A percentile compares a stretch with the other conserved stretches of the same genome.
These are phyloP conservation scores for Lactifluus hygrophoroides DNA, from an alignment of 768 basidiomycete genomes.

Conservation along the genomic window DNA sequence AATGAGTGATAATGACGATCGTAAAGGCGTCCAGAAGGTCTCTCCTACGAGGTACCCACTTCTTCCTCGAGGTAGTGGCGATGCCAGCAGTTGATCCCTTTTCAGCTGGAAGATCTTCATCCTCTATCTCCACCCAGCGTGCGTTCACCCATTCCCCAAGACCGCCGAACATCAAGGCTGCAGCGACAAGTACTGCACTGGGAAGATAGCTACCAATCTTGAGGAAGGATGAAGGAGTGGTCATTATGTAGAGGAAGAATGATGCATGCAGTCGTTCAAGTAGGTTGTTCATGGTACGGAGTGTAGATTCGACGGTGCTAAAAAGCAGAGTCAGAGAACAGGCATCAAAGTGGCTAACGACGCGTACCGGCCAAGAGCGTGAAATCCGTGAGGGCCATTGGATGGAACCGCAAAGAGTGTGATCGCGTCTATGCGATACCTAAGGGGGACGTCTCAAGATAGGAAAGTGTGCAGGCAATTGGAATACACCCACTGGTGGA, in stretches of 20 bases:
- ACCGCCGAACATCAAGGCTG: constrained; percentile 81
- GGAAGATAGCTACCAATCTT: constrained; percentile 91
- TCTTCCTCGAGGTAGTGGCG: background rate
- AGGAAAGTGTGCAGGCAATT: background rate
- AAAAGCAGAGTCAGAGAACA: background rate
- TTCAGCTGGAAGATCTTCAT: background rate
- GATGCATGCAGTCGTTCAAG: constrained; percentile 95
- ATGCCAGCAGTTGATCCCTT: background rate
- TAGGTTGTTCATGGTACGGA: constrained; percentile 88
- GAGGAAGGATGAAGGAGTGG: constrained; percentile 58
- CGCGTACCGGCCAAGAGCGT: constrained; percentile 77
- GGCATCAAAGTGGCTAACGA: background rate
- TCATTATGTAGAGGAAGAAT: constrained; percentile 91
- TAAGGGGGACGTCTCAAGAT: constrained; percentile 25
- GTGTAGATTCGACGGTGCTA: constrained; percentile 78
- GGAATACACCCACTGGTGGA: constrained; percentile 56
- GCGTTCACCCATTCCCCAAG: constrained; percentile 63
- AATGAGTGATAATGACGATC: constrained; percentile 51
- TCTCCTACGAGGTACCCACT: constrained; percentile 42
- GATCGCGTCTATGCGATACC: constrained; percentile 91
- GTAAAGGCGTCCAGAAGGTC: constrained; percentile 45
- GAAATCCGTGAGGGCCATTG: constrained; percentile 89
- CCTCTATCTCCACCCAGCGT: constrained; percentile 38
- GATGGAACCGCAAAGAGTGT: constrained; percentile 87
- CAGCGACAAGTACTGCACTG: constrained; percentile 73